Evolutionary conservation across 1,139 yeast genomes (phyloP), one percentile per base, ranked within the genome.

Genomic region (Lodderomyces pseudojiufengensis): DNA sequence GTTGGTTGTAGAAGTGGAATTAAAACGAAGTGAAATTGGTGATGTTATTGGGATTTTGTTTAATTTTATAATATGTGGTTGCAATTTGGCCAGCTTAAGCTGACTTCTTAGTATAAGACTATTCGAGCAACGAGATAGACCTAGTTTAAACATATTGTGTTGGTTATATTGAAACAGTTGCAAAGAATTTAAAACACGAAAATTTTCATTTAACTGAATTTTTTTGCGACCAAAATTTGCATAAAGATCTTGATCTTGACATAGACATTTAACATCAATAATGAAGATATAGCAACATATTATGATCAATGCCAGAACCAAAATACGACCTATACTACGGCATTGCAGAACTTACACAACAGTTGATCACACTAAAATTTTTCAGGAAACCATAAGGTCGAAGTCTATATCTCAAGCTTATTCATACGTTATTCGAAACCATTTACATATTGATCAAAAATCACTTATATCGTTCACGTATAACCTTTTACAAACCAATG

Each of bases 401-500:
- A 18, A 27, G 37, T 21, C 41, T 29, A 30, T 29, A 31, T 21
- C 16, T 9, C 14, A 28, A 4, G 15, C 31, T 5, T 41, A 36
- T 27, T 21, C 30, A 24, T 38, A 33, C 25, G 31, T 38, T 10
- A 20, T 32, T 16, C 5, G 29, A 4, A 31, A 41, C 23, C 27
- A 29, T 20, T 4, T 27, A 23, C 15, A 26, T n/a, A 28, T 44
- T 15, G 31, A 31, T 16, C 13, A 31, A 16, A 47, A 46, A 11
- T 38, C 55, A 20, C 26, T 57, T 3, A 62, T 62, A 36, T 43
- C 47, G 3, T 54, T 45, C 31, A 24, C 57, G 8, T 51, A 38
- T 36, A 52, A 54, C 30, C 42, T 57, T 9, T 26, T 61, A 3
- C 31, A 29, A 18, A 32, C 29, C 9, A 50, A 55, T 29, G 20